Evolutionary conservation across 2,329 filamentous ascomycete species (phyloP), one percentile per base, ranked within the genome.

Genomic region (Emmonsiellopsis sp.): DNA sequence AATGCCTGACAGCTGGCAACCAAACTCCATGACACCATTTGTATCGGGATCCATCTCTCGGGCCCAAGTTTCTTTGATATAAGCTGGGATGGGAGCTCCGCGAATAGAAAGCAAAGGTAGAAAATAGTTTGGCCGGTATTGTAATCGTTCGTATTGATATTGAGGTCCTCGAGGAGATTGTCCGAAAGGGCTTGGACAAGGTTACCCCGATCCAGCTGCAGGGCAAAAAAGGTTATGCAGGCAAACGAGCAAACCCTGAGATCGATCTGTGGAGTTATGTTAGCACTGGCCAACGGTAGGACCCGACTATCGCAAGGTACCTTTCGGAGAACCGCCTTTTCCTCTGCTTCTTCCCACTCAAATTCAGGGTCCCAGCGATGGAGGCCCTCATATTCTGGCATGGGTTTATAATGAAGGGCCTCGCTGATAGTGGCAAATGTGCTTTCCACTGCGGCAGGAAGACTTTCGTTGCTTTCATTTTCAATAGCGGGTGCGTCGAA

Each of bases 141-240:
- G 56, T 73, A 74, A 57, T 74, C 68, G 45, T 74, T 72, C 1
- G 71, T 74, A 48, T 63, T 68, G 83, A 84, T 47, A 65, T 69
- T 58, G 2, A 75, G 59, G 37, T 75, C 72, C 2, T 51, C 59
- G 7, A 87, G 71, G 60, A 86, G 73, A 59, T 82, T 79, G 62
- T 85, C 83, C 1, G 80, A 81, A 33, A 82, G 68, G 2, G 82
- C 83, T 59, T 83, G 83, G 52, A 61, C 64, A 10, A 86, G 69
- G 60, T 86, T 86, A 50, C 81, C 81, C 47, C 83, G 73, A 62
- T 85, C 82, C 6, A 85, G 69, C 61, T 85, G 81, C 4, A 85
- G 71, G 0, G 79, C 80, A 53, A 85, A 83, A 66, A 85, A 85
- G 65, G 83, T 83, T 34, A 83, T 57, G 54, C 78, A 82, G 52